Evolutionary conservation across 169 alveolate genomes (phyloP), one percentile per base, ranked within the genome.

Genomic region (Besnoitia besnoiti): DNA sequence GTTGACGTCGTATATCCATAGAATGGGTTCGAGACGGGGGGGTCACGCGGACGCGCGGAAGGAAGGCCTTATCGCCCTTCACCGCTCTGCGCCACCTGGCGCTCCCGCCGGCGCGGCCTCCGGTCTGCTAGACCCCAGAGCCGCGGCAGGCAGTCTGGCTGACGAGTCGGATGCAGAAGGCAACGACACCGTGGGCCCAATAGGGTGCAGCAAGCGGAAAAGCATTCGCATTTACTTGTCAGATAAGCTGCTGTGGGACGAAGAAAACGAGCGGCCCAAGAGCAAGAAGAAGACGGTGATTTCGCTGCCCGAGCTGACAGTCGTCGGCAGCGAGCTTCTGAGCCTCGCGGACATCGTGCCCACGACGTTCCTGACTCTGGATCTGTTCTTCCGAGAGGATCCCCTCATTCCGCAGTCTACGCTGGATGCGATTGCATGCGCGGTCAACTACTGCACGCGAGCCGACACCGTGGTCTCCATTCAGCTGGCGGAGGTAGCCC

Each of bases 361-460:
- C 77, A 91, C 87, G 87, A 84, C 77, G 80, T 91, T 82, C 76
- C 91, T 84, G 40, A 91, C 94, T 16, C 76, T 89, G 87, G 91
- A 84, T 30, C 91, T 61, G 39, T 91, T 91, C 50, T 40, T 61
- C 47, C 85, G 82, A 19, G 87, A 24, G 46, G 94, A 91, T 37
- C 87, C 91, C 24, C 94, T 91, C 35, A 40, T 82, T 40, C 94
- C 94, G n/a, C 67, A 51, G 46, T 33, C 94, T 37, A 91, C 94
- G 19, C 85, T 80, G n/a, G 94, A 91, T 24, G 94, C 94, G 88
- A 42, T 91, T 88, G 91, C 90, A 51, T 61, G 87, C 62, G 94
- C 94, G 0, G 79, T 84, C 61, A 82, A 88, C 87, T 91, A 91
- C 80, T 84, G 94, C 85, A 55, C 89, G 5, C 42, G 87, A 49